phyloP scores from a whole-genome alignment of 768 basidiomycete genomes.

The Rhizopogon vinicolor region DNA sequence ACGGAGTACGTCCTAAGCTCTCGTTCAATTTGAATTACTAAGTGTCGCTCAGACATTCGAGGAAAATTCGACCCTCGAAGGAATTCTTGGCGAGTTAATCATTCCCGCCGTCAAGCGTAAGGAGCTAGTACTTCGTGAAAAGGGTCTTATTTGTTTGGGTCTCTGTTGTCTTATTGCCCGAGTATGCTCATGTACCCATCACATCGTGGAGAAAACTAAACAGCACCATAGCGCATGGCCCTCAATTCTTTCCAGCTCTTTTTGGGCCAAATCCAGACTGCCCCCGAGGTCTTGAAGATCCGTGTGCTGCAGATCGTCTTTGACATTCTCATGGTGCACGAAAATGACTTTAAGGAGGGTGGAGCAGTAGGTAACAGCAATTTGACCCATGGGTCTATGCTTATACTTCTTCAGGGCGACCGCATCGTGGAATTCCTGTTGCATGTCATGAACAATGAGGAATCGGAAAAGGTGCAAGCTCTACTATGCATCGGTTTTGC shows the following conservation, averaged over 20 bases:
- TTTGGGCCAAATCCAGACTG: slow-evolving; percentile 62
- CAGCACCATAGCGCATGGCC: slow-evolving; percentile 21
- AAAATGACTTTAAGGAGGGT: slow-evolving; percentile 47
- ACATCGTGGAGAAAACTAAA: not conserved
- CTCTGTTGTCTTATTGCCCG: slow-evolving; percentile 74
- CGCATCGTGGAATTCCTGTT: slow-evolving; percentile 68
- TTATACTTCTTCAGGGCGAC: slow-evolving; percentile 31
- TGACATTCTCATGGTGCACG: slow-evolving; percentile 84
- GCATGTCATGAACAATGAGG: slow-evolving; percentile 45
- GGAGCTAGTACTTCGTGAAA: slow-evolving; percentile 62
- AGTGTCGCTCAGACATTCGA: slow-evolving; percentile 40
- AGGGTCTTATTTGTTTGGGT: slow-evolving; percentile 65
- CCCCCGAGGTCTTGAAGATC: slow-evolving; percentile 61
- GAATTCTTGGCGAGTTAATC: slow-evolving; percentile 74
- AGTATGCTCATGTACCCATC: slow-evolving; percentile 5
- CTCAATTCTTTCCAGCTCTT: slow-evolving; percentile 74
- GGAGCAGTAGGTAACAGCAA: slow-evolving; percentile 21
- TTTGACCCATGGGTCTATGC: not conserved
- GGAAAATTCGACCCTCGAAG: slow-evolving; percentile 68
- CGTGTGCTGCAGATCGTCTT: slow-evolving; percentile 78
- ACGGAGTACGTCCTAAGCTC: slow-evolving; percentile 51
- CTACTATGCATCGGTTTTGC: slow-evolving; percentile 73
- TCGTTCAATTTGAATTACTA: not conserved
- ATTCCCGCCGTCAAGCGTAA: slow-evolving; percentile 88
- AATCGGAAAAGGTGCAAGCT: slow-evolving; percentile 64